Evolutionary conservation across 139 green algal genomes (phyloP), one percentile per base, ranked within the genome.

Genomic region (Chlamydomonas schloesseri): DNA sequence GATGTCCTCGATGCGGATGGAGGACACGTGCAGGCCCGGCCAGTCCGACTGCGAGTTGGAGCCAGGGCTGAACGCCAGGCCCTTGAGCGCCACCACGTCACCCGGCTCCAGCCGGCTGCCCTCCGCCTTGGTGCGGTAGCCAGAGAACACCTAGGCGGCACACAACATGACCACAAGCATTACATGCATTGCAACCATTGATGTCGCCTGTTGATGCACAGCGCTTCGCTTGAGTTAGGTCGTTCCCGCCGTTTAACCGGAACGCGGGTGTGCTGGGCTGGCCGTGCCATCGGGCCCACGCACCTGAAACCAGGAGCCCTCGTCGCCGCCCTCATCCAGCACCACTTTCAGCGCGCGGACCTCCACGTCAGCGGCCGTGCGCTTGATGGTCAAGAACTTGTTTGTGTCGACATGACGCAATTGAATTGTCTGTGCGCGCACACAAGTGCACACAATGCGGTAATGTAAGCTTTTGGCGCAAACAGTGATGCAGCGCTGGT

Each of bases 91-190:
- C 28, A 90, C 62, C 21, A 90, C 62, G 64, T 90, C 87, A 2
- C 72, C 72, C 9, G 75, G 81, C 53, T 88, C 34, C 47, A 88
- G 37, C 65, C 58, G 53, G n/a, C 65, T 81, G 58, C 87, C 87
- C 68, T 90, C 87, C 17, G 81, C 58, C 81, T 90, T 90, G 33
- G 86, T 90, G 36, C 79, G 64, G 80, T 86, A 86, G n/a, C 78
- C 86, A 29, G 78, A 88, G 62, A 81, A 83, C 28, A 90, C 73
- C 36, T 73, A 33, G 10, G 31, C 20, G 65, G 6, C 23, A 64
- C 20, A 29, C 23, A 64, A 24, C 53, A 60, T 60, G 53, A 60
- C 53, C 53, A 60, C 17, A 60, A 17, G 53, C 14, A 60, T 60
- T n/a, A n/a, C n/a, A n/a, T n/a, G n/a, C n/a, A n/a, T n/a, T n/a